These are phyloP conservation scores for Clitopilus hobsonii DNA, from an alignment of 768 basidiomycete genomes.

Conservation along the genomic window DNA sequence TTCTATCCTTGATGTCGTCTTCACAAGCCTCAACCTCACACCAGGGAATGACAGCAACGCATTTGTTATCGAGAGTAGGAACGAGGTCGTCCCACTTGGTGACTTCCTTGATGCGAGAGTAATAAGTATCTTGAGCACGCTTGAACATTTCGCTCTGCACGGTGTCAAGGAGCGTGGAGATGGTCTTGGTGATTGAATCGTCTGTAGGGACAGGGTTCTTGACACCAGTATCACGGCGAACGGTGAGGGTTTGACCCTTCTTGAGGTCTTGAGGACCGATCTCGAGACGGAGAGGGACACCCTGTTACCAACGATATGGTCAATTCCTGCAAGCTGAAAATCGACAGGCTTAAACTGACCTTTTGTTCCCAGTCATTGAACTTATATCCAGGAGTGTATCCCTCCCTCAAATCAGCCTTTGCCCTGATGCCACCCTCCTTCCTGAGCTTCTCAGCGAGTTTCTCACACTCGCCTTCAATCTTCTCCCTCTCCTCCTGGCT, in stretches of 20 bases:
- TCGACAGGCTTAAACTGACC: conserved; percentile 35
- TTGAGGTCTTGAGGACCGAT: conserved; percentile 91
- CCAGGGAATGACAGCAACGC: conserved; percentile 89
- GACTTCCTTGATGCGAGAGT: conserved; percentile 64
- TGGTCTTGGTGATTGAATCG: conserved; percentile 31
- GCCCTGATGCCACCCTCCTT: conserved; percentile 73
- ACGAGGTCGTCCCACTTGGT: conserved; percentile 92
- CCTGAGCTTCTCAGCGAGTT: conserved; percentile 62
- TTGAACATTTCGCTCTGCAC: conserved; percentile 89
- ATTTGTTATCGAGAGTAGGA: conserved; percentile 84
- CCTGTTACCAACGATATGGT: conserved; percentile 38
- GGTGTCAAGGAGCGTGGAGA: conserved; percentile 69
- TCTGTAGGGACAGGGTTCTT: conserved; percentile 41
- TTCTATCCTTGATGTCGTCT: conserved; percentile 96
- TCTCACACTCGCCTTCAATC: conserved; percentile 76
- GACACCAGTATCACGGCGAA: conserved; percentile 65
- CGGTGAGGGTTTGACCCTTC: conserved; percentile 75
- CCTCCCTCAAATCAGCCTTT: conserved; percentile 89
- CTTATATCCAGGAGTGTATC: conserved; percentile 98
- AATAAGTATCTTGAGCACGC: conserved; percentile 71
- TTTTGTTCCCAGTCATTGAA: conserved; percentile 99
- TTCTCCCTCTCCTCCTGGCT: conserved; percentile 58
- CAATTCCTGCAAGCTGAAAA: conserved; percentile 4
- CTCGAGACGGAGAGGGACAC: conserved; percentile 95
- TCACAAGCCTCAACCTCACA: conserved; percentile 92